phyloP scores from a whole-genome alignment of 2,329 filamentous ascomycete species.

The Hypocrella siamensis region DNA sequence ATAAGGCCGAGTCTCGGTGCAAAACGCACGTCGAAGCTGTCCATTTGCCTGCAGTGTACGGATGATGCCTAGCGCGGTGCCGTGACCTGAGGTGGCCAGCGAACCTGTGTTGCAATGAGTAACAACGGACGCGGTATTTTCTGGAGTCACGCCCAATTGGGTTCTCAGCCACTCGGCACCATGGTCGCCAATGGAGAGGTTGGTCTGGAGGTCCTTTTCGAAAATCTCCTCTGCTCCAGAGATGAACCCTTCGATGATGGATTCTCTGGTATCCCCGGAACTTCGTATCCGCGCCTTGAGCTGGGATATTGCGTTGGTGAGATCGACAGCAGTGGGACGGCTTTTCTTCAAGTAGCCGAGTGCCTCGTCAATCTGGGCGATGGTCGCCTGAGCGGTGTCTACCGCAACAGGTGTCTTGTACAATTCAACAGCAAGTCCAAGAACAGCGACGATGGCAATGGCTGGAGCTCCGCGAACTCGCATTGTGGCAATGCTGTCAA shows the following conservation, averaged over 20 bases:
- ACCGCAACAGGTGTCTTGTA: conserved; percentile 34
- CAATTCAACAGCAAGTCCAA: conserved; percentile 77
- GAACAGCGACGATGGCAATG: conserved; percentile 91
- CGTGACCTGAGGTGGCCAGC: conserved; percentile 92
- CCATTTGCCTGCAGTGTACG: conserved; percentile 56
- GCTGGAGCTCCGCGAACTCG: conserved; percentile 68
- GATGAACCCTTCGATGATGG: conserved; percentile 57
- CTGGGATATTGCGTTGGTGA: conserved; percentile 76
- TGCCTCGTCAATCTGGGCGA: conserved; percentile 57
- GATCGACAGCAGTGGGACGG: conserved; percentile 85
- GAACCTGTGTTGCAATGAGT: conserved; percentile 98
- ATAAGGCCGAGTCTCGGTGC: conserved; percentile 92
- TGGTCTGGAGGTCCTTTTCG: conserved; percentile 72
- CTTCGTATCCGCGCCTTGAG: conserved; percentile 49
- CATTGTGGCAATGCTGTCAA: conserved; percentile 73
- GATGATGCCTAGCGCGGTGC: conserved; percentile 87
- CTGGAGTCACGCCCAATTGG: conserved; percentile 32
- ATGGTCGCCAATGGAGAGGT: conserved; percentile 67
- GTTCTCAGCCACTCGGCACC: conserved; percentile 71
- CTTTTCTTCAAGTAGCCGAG: conserved; percentile 80
- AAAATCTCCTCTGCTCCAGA: conserved; percentile 74
- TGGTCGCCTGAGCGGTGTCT: conserved; percentile 35
- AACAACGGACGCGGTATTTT: conserved; percentile 55
- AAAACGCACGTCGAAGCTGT: conserved; percentile 71
- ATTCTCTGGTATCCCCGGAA: conserved; percentile 27